These are phyloP conservation scores for Entomortierella beljakovae DNA, from an alignment of 192 early-diverging fungal genomes.

Conservation along the genomic window DNA sequence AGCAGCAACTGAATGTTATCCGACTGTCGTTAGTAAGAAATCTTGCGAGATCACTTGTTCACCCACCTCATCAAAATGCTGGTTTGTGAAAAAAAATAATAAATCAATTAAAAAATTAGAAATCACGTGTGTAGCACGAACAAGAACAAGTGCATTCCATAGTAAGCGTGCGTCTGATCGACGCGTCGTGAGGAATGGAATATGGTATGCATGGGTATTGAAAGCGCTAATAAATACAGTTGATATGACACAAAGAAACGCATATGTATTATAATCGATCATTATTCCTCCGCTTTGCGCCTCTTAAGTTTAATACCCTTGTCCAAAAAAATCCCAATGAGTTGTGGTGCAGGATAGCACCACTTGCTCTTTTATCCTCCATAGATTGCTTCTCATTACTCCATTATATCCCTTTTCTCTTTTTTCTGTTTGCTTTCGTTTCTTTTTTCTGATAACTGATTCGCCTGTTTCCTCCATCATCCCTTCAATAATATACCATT, in stretches of 20 bases:
- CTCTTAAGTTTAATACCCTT: neutral
- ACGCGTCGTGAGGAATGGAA: constrained; percentile 27
- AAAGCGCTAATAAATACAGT: neutral
- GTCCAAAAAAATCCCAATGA: neutral
- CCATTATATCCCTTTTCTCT: neutral
- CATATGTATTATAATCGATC: neutral
- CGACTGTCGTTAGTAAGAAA: constrained; percentile 42
- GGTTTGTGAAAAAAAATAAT: neutral
- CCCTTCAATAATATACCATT: too few species aligned
- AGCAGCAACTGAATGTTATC: constrained; percentile 21
- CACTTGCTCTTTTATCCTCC: neutral
- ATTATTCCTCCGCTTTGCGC: neutral
- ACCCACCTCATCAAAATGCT: constrained; percentile 2
- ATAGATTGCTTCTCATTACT: neutral
- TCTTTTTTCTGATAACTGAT: constrained; percentile 1
- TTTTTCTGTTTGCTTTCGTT: neutral
- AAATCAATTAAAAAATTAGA: neutral
- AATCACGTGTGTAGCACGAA: constrained; percentile 8
- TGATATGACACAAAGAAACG: neutral
- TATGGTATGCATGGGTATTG: constrained; percentile 30
- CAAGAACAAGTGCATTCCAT: neutral
- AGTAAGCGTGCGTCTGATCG: neutral
- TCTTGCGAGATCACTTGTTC: constrained; percentile 37
- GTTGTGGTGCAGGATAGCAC: constrained; percentile 3
- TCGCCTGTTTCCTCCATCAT: too few species aligned